phyloP scores from a whole-genome alignment of 116 monocot genomes.

The Trichopus zeylanicus region DNA sequence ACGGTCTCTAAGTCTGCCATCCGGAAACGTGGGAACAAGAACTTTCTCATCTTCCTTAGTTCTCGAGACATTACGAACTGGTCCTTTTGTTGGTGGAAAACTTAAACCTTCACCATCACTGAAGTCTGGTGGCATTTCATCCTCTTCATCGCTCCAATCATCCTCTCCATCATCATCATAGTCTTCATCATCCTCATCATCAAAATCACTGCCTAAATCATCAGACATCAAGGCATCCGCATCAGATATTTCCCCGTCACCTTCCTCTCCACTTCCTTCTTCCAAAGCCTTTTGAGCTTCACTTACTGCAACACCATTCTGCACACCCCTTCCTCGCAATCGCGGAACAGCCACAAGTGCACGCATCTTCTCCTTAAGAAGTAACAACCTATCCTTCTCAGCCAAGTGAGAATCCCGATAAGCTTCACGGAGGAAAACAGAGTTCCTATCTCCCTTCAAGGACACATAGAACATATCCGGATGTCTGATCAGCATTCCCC shows the following conservation, averaged over 20 bases:
- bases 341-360: conserved; percentile 76
- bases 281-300: conserved; percentile 12
- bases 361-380: conserved; percentile 89
- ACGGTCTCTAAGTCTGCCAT: conserved; percentile 71
- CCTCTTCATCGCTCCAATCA: conserved; percentile 74
- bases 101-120: conserved; percentile 31
- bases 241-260: conserved; percentile 60
- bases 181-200: conserved; percentile 29
- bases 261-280: conserved; percentile 33
- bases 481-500: conserved; percentile 94
- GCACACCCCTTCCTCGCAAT: conserved; percentile 23
- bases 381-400: conserved; percentile 67
- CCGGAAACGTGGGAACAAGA: conserved; percentile 48
- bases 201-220: conserved; percentile 25
- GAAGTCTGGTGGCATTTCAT: conserved; percentile 61
- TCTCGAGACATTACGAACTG: conserved; percentile 7
- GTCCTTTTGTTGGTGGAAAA: conserved; percentile 16
- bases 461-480: conserved; percentile 98
- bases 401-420: conserved; percentile 81
- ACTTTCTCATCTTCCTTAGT: conserved; percentile 30
- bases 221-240: conserved; percentile 28
- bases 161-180: conserved; percentile 34
- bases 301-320: conserved; percentile 5
- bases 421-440: conserved; percentile 94
- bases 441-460: conserved; percentile 91